Evolutionary conservation across 495 filamentous ascomycete genomes (phyloP).

Genomic region (Penicillium mononematosum): DNA sequence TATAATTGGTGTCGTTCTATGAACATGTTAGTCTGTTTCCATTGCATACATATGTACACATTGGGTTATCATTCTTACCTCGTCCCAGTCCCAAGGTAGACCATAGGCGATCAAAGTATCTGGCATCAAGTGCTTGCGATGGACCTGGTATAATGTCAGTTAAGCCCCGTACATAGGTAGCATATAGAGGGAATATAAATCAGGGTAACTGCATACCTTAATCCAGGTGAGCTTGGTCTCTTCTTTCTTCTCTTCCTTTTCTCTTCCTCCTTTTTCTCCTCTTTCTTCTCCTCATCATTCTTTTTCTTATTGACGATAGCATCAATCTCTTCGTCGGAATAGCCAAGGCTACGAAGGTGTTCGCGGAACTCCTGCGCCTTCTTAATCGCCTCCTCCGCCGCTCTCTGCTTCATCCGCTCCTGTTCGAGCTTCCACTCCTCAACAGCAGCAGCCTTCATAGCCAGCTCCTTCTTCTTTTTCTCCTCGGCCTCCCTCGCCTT

Average conservation of each 20-base stretch:
- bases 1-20: slow-evolving; percentile 62
- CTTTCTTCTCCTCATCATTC: slow-evolving; percentile 52
- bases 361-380: slow-evolving; percentile 51
- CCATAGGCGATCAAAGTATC: slow-evolving; percentile 48
- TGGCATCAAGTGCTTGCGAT: slow-evolving; percentile 50
- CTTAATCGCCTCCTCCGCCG: slow-evolving; percentile 35
- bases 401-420: slow-evolving; percentile 30
- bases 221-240: slow-evolving; percentile 51
- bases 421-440: slow-evolving; percentile 54
- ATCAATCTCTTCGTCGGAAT: slow-evolving; percentile 50
- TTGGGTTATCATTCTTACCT: slow-evolving; percentile 31
- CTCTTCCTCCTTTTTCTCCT: slow-evolving; percentile 43
- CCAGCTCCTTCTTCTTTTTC: slow-evolving; percentile 31
- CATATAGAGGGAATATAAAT: background rate
- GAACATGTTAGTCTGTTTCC: background rate
- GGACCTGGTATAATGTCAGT: slow-evolving; percentile 36
- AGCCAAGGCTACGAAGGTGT: slow-evolving; percentile 39
- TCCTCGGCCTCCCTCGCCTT: slow-evolving; percentile 31
- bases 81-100: slow-evolving; percentile 53
- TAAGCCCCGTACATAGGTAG: too few species aligned
- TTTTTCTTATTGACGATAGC: slow-evolving; percentile 57
- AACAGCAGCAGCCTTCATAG: slow-evolving; percentile 25
- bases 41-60: background rate
- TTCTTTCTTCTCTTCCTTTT: slow-evolving; percentile 50
- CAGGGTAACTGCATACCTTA: slow-evolving; percentile 38